These are phyloP conservation scores for Chytriomyces sp. DNA, from an alignment of 192 early-diverging fungal genomes.

Conservation along the genomic window DNA sequence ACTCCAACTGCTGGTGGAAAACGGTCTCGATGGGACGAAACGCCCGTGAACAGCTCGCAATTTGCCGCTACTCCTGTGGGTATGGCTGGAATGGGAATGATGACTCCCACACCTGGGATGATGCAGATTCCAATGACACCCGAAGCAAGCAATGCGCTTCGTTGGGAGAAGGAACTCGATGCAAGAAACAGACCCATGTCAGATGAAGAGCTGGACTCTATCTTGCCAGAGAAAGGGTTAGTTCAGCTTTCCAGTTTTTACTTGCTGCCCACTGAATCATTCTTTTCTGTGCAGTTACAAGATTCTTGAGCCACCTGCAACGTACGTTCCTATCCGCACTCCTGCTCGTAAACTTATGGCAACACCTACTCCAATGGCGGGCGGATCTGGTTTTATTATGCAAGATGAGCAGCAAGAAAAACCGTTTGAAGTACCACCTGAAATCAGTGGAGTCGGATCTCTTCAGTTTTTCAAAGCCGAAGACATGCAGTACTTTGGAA, in stretches of 20 bases:
- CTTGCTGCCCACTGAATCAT: neutral
- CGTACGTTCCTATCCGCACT: constrained; percentile 92
- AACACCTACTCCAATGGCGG: constrained; percentile 87
- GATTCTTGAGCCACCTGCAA: constrained; percentile 85
- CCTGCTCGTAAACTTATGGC: constrained; percentile 93
- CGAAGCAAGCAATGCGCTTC: constrained; percentile 71
- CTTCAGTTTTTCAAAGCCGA: constrained; percentile 95
- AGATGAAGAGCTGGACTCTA: constrained; percentile 93
- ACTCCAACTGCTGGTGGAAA: constrained; percentile 52
- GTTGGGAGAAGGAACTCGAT: constrained; percentile 83
- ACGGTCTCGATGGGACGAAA: constrained; percentile 96
- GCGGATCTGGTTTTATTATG: constrained; percentile 81
- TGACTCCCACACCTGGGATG: constrained; percentile 76
- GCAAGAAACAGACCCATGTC: constrained; percentile 83
- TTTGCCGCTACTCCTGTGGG: constrained; percentile 83
- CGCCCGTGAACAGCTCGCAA: constrained; percentile 70
- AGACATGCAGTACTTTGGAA: constrained; percentile 97
- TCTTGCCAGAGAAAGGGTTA: constrained; percentile 85
- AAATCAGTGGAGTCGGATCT: constrained; percentile 84
- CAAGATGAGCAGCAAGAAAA: constrained; percentile 69
- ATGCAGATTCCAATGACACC: constrained; percentile 80
- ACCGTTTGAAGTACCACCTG: constrained; percentile 72
- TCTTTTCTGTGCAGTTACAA: constrained; percentile 61
- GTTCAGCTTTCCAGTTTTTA: neutral
- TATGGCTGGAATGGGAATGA: constrained; percentile 63